A percentile compares a stretch with the other conserved stretches of the same genome.
Conservation (phyloP, 345 rosid genomes). For the Acer negundo region DNA sequence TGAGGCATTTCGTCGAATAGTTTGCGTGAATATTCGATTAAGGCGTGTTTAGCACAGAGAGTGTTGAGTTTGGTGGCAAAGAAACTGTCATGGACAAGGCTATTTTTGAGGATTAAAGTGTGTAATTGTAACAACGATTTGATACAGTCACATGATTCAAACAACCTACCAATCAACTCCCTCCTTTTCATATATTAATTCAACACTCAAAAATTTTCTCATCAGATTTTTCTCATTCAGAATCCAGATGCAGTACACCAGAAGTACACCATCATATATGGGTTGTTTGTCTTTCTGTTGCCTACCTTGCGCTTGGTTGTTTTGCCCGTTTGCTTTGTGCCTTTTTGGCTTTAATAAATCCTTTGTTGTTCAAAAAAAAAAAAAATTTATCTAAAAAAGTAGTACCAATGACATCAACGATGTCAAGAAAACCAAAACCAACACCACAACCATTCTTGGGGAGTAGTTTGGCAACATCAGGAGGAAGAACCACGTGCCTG, state of each 20-base stretch:
- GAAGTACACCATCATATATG: constrained; percentile 13
- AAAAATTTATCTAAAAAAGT: constrained; percentile 11
- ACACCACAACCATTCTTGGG: not conserved
- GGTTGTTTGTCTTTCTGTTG: too few species aligned
- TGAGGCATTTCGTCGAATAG: constrained; percentile 54
- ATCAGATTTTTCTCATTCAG: too few species aligned
- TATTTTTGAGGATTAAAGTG: constrained; percentile 30
- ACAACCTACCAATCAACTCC: constrained; percentile 19
- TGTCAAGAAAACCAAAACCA: not conserved
- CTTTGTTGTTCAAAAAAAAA: too few species aligned
- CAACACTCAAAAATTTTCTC: too few species aligned
- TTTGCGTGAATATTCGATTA: constrained; percentile 37
- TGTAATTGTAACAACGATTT: constrained; percentile 26
- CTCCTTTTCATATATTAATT: constrained; percentile 22
- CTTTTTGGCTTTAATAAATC: too few species aligned
- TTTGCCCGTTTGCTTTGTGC: too few species aligned
- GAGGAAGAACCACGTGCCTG: constrained; percentile 85
- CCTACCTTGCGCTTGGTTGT: too few species aligned
- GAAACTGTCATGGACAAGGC: constrained; percentile 27
- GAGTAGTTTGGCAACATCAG: too few species aligned
- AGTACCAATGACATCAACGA: constrained; percentile 12
- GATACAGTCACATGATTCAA: constrained; percentile 24
- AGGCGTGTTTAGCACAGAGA: not conserved
- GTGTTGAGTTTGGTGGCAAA: constrained; percentile 25
- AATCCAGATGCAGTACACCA: constrained; percentile 15